Evolutionary conservation across 2,329 filamentous ascomycete genomes (phyloP).

Genomic region (Beauveria sp.): DNA sequence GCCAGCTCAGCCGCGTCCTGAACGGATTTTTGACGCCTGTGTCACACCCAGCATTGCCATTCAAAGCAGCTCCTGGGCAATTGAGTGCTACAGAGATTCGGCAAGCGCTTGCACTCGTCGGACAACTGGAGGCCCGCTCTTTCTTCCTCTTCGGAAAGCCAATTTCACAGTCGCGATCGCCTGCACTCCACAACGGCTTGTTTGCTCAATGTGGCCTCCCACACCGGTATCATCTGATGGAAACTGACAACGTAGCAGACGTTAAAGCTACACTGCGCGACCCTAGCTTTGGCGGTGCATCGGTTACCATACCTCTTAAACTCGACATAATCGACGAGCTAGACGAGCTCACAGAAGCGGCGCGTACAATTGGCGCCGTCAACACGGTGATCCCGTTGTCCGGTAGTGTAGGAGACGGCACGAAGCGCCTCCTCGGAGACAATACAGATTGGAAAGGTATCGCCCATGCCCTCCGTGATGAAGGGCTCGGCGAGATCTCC

Average conservation of each 20-base stretch:
- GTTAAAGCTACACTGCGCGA: conserved; percentile 59
- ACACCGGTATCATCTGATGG: conserved; percentile 68
- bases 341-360: conserved; percentile 72
- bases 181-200: conserved; percentile 80
- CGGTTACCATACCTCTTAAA: conserved; percentile 93
- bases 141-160: conserved; percentile 89
- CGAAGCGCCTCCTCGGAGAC: conserved; percentile 62
- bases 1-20: conserved; percentile 82
- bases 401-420: conserved; percentile 28
- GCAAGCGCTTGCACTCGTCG: conserved; percentile 67
- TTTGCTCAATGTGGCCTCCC: conserved; percentile 73
- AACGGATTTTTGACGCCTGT: conserved; percentile 95
- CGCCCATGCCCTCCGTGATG: conserved; percentile 65
- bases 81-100: conserved; percentile 86
- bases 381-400: conserved; percentile 75
- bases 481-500: conserved; percentile 44
- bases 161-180: conserved; percentile 74
- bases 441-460: conserved; percentile 98
- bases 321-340: conserved; percentile 75
- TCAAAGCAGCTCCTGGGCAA: conserved; percentile 90
- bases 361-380: conserved; percentile 78
- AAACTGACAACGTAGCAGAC: conserved; percentile 59
- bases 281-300: conserved; percentile 80
- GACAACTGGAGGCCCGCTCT: conserved; percentile 64
- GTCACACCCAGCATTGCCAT: conserved; percentile 79